Evolutionary conservation across 129 eudicot genomes (phyloP).

Genomic region (Ambrosia trifida): DNA sequence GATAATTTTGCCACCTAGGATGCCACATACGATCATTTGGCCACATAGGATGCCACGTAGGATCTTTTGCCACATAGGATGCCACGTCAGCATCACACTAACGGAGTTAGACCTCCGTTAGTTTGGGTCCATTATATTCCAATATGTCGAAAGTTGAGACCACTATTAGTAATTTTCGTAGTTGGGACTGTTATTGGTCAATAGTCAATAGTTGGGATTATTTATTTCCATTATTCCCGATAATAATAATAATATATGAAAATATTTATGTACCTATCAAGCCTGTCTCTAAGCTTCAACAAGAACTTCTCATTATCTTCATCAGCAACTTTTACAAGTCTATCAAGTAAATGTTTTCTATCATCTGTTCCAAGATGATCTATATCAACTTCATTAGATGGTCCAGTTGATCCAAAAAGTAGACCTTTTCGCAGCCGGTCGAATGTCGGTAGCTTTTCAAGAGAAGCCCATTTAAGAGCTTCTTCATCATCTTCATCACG

Average conservation of each 20-base stretch:
- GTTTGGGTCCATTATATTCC: too few relatives aligned
- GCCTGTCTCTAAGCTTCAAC: slow-evolving; percentile 51
- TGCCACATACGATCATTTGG: too few relatives aligned
- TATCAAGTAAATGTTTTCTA: slow-evolving; percentile 49
- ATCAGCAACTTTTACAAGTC: slow-evolving; percentile 55
- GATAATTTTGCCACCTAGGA: too few relatives aligned
- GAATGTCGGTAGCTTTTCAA: slow-evolving; percentile 76
- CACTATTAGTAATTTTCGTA: too few relatives aligned
- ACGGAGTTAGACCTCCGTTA: too few relatives aligned
- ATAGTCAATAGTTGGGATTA: too few relatives aligned
- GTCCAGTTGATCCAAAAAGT: slow-evolving; percentile 54
- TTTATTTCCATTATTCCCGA: too few relatives aligned
- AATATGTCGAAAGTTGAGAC: too few relatives aligned
- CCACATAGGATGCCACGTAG: too few relatives aligned
- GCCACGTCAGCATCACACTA: too few relatives aligned
- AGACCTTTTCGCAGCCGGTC: slow-evolving; percentile 72
- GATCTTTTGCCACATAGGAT: too few relatives aligned
- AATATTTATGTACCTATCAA: slow-evolving; percentile 45
- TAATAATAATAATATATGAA: not conserved
- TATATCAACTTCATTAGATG: slow-evolving; percentile 49
- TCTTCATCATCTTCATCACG: slow-evolving; percentile 77
- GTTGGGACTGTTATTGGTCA: too few relatives aligned
- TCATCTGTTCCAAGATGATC: slow-evolving; percentile 54
- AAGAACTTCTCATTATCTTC: slow-evolving; percentile 77
- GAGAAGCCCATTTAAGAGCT: slow-evolving; percentile 86